These are phyloP conservation scores for Aspergillus egyptiacus DNA, from an alignment of 495 filamentous ascomycete genomes.

Conservation along the genomic window DNA sequence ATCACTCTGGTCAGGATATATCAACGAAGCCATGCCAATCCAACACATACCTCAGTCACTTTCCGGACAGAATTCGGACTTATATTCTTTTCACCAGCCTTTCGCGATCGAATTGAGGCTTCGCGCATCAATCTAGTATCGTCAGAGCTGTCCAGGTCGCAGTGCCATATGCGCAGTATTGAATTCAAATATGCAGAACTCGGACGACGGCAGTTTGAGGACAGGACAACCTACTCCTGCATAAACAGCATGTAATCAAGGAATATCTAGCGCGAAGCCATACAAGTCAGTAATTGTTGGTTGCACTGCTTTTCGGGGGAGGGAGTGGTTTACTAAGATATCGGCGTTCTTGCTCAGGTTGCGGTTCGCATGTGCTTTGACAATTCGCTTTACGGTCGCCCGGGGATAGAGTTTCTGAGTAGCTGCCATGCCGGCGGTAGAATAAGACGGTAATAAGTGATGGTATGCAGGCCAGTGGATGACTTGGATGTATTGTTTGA, in stretches of 20 bases:
- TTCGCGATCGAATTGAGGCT: slow-evolving; percentile 69
- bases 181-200: not conserved
- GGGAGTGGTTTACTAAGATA: slow-evolving; percentile 58
- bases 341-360: slow-evolving; percentile 81
- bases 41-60: slow-evolving; percentile 59
- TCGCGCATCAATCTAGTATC: slow-evolving; percentile 70
- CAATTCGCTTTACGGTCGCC: slow-evolving; percentile 74
- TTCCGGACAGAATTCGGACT: slow-evolving; percentile 70
- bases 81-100: slow-evolving; percentile 64
- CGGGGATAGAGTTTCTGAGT: slow-evolving; percentile 75
- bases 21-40: not conserved
- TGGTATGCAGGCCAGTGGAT: too few species aligned
- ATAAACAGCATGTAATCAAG: slow-evolving; percentile 87
- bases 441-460: not conserved
- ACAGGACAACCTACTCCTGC: slow-evolving; percentile 57
- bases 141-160: not conserved
- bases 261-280: slow-evolving; percentile 56
- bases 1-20: slow-evolving; percentile 9
- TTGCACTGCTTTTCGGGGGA: not conserved
- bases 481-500: too few species aligned
- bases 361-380: slow-evolving; percentile 80
- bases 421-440: slow-evolving; percentile 27
- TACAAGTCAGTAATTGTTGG: not conserved
- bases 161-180: not conserved
- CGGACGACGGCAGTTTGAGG: not conserved